Evolutionary conservation across 2,329 filamentous ascomycete species (phyloP), one percentile per base, ranked within the genome.

Genomic region (Pleochaeta shiraiana): DNA sequence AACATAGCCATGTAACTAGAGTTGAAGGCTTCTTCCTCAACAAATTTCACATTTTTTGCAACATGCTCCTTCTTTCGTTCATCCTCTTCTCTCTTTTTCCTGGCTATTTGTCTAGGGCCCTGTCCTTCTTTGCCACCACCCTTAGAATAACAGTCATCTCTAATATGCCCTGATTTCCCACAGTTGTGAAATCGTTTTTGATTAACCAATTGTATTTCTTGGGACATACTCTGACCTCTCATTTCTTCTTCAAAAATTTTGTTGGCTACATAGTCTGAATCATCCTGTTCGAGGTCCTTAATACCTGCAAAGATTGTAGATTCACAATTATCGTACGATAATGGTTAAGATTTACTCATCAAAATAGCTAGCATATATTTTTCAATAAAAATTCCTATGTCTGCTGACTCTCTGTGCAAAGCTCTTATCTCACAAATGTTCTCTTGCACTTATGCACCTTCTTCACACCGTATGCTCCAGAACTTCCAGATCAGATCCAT

Each of bases 241-340:
- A 37, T 33, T 28, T 61, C 59, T 26, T 43, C 31, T 30, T 61
- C 59, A 19, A 61, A 61, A 24, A 61, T 61, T 61, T 43, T 61
- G 31, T 24, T 33, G 16, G 59, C 21, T 16, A 61, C 28, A 5
- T 61, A 61, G 24, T 43, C n/a, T 24, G 59, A 24, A 19, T 61
- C 31, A 12, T 19, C 59, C 6, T 60, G 12, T 28, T 43, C 59
- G 11, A 61, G 59, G n/a, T 43, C 33, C 28, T 24, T 37, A n/a
- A 61, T 61, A 16, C 59, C 33, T 39, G 33, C 59, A 61, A 61
- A 61, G 14, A 61, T 61, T 4, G 59, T 61, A 26, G 59, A 37
- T 21, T 39, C 59, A 61, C 16, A 61, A 14, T 19, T 34, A 19
- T 61, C 59, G 24, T 61, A 61, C 9, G n/a, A 43, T 26, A 19